Base-by-base conservation (phyloP, 805 yeast genomes). In the Nakazawaea wyomingensis region DNA sequence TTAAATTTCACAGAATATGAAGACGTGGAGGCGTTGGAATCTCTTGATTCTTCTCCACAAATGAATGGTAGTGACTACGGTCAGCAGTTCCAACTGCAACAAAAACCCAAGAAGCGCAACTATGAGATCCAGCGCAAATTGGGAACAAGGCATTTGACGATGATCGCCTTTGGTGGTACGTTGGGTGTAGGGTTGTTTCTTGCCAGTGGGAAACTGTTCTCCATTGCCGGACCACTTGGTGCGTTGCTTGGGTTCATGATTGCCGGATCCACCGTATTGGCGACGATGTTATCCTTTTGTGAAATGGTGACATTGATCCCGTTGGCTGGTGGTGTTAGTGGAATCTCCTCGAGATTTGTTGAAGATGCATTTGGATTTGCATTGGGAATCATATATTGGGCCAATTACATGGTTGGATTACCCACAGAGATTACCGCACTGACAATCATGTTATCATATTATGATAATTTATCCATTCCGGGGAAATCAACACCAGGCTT, bases 401-500 rank as follows among this genome's bases (percentile, higher is more conserved):
- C 82, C 17, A 78, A 86, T 45, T 85, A 83, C 56, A 71, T 83
- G 17, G 64, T 84, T 39, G 87, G 88, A 0, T 63, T 85, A 46
- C 90, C 95, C 0, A 78, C 90, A 0, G 95, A 86, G 54, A 72
- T 87, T 3, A 84, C 87, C 9, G 95, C 95, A 0, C 83, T 87
- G 22, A 78, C 87, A 0, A 80, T 87, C 27, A 75, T 86, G 80
- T 62, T 87, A 32, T 74, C 84, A 32, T 87, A 79, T 54, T 88
- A 79, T 55, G 73, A 79, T 2, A 57, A 68, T 34, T 61, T 84
- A 30, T 53, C 74, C 13, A 65, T 80, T 11, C 73, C 81, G 0
- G 63, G 64, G 10, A 31, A 31, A 26, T 71, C 80, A 0, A 66
- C 78, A 4, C 85, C 88, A 3, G 88, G 83, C 11, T 86, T 87